phyloP scores from a whole-genome alignment of 2,329 filamentous ascomycete species.

The Diaporthe caulivora region DNA sequence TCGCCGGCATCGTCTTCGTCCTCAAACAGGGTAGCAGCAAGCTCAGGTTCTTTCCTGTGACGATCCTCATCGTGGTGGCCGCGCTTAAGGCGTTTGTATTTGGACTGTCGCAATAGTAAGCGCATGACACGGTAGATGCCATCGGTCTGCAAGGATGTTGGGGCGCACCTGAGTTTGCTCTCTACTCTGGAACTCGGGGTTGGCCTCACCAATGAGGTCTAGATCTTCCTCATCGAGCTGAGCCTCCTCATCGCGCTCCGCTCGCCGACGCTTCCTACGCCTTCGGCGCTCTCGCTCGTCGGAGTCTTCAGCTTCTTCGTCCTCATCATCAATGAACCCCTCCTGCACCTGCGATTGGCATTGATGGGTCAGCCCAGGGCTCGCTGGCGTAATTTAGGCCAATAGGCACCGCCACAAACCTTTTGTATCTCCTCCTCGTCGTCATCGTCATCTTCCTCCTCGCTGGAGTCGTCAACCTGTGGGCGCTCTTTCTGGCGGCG shows the following conservation, averaged over 20 bases:
- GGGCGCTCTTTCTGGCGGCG: slow-evolving; percentile 57
- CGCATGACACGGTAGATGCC: not conserved
- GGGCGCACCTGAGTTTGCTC: slow-evolving; percentile 48
- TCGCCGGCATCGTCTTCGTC: slow-evolving; percentile 83
- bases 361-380: slow-evolving; percentile 17
- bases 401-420: slow-evolving; percentile 56
- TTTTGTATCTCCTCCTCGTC: slow-evolving; percentile 86
- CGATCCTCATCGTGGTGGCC: slow-evolving; percentile 84
- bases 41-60: slow-evolving; percentile 72
- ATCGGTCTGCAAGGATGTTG: not conserved
- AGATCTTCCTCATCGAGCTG: slow-evolving; percentile 96
- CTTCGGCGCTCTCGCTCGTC: slow-evolving; percentile 69
- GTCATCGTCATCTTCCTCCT: slow-evolving; percentile 93
- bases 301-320: slow-evolving; percentile 73
- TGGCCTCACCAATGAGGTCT: slow-evolving; percentile 90
- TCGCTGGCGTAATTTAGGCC: not conserved
- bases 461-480: slow-evolving; percentile 84
- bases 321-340: slow-evolving; percentile 94
- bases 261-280: slow-evolving; percentile 80
- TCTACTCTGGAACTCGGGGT: slow-evolving; percentile 77
- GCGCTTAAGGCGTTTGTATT: slow-evolving; percentile 96
- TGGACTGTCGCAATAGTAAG: slow-evolving; percentile 68
- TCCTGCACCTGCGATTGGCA: slow-evolving; percentile 76
- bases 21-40: slow-evolving; percentile 95
- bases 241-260: slow-evolving; percentile 85